A percentile compares a stretch with the other conserved stretches of the same genome.
phyloP scores from a whole-genome alignment of 192 early-diverging fungal species.

The Polychytrium aggregatum region DNA sequence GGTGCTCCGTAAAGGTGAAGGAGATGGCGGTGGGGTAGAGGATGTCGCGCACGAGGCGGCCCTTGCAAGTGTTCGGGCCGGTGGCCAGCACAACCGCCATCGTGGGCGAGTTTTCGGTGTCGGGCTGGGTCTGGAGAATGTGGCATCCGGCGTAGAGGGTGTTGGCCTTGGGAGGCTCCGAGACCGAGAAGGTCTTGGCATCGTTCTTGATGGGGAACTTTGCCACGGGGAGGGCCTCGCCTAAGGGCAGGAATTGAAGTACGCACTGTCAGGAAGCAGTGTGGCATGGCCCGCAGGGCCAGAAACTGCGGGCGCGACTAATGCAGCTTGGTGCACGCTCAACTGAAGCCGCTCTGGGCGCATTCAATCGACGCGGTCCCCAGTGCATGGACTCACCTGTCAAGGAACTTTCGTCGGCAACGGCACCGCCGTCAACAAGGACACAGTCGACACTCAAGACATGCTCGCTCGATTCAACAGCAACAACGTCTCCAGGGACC shows the following conservation, averaged over 20 bases:
- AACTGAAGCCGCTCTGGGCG: no score
- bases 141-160: conserved; percentile 58
- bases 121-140: conserved; percentile 43
- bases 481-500: conserved; percentile 65
- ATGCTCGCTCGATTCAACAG: conserved; percentile 27
- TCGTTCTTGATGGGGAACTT: conserved; percentile 59
- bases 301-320: no score
- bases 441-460: conserved; percentile 58
- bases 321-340: no score
- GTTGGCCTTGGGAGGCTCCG: conserved; percentile 34
- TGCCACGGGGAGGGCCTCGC: conserved; percentile 69
- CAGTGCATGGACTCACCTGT: no score
- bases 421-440: conserved; percentile 53
- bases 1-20: conserved; percentile 71
- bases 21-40: conserved; percentile 56
- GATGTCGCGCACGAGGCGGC: conserved; percentile 62
- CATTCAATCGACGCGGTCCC: no score
- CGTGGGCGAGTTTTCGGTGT: conserved; percentile 14
- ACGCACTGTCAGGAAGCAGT: no score
- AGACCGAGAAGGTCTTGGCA: conserved; percentile 14
- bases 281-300: no score
- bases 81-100: conserved; percentile 54
- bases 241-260: no score
- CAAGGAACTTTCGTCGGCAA: conserved; percentile 63
- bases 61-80: conserved; percentile 56